phyloP scores from a whole-genome alignment of 305 asterid species.

The Salvia sclarea region DNA sequence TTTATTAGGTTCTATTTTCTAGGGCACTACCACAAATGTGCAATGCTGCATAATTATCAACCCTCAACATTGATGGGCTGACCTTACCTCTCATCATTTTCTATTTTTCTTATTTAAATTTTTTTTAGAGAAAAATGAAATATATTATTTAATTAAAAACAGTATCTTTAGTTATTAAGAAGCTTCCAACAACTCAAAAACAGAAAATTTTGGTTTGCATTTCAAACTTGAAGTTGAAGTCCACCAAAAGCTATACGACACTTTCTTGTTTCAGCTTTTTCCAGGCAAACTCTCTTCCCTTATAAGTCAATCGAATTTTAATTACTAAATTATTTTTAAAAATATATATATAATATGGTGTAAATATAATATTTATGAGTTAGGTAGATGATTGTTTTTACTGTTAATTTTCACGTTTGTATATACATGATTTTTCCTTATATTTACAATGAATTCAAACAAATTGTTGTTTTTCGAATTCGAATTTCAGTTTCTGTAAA shows the following conservation, averaged over 20 bases:
- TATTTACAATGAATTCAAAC: background rate
- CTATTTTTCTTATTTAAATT: background rate
- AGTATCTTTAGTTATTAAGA: conserved; percentile 46
- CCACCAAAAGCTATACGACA: conserved; percentile 67
- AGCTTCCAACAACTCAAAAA: conserved; percentile 50
- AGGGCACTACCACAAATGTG: conserved; percentile 33
- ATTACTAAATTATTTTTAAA: background rate
- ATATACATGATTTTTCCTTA: background rate
- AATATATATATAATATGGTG: too few relatives aligned
- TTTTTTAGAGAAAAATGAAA: background rate
- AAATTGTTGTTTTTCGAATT: background rate
- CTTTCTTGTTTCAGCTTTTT: conserved; percentile 41
- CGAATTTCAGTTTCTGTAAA: background rate
- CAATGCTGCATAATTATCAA: background rate
- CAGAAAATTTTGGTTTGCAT: conserved; percentile 36
- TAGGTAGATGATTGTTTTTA: background rate
- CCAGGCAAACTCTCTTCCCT: conserved; percentile 25
- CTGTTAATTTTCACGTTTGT: background rate
- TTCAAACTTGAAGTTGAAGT: conserved; percentile 44
- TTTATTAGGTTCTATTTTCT: conserved; percentile 31
- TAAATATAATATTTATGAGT: background rate
- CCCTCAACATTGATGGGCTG: conserved; percentile 38
- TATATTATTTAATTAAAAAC: background rate
- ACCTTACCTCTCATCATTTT: conserved; percentile 19
- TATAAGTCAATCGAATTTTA: conserved; percentile 35